Base-by-base conservation (phyloP, 73 alveolate genomes). In the Effrenium voratum region DNA sequence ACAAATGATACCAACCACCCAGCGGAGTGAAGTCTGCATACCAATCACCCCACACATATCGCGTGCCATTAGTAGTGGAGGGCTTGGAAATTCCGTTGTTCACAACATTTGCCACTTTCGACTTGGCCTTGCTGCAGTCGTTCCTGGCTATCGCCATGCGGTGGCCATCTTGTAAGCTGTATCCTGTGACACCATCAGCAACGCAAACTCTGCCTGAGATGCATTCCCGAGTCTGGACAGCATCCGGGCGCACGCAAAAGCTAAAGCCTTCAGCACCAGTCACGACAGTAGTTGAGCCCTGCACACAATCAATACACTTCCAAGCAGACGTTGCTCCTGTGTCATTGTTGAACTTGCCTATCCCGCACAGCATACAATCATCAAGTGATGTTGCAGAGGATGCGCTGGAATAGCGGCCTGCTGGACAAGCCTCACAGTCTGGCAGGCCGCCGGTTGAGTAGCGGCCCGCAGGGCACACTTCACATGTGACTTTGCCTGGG, bases 301-400 rank as follows among this genome's bases (percentile, higher is more conserved):
- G 36, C 59, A 47, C 52, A 46, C 97, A 90, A 2, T 1, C 43
- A 38, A 75, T 49, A 40, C 97, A 90, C 28, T 76, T 44, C 26
- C 52, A 3, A 46, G 34, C 88, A 1, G 34, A 19, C 32, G 63
- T 68, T 12, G 76, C 87, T 16, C 97, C 97, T 8, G 87, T 66
- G 77, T n/a, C 88, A n/a, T 66, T n/a, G 97, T 87, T 90, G 88
- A 86, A 90, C 43, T 75, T 90, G 55, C 97, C 97, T 22, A 34
- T 55, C 40, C 55, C 57, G 24, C 97, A 90, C 24, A 59, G 75
- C 88, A 68, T 13, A 59, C 97, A 90, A 2, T 86, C 43, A 16
- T 44, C 97, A 19, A 68, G 38, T 1, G 97, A 90, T 13, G 85
- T 68, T 32, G 88, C 97, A n/a, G 44, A 73, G 1, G 30, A 1